Evolutionary conservation across 805 yeast species (phyloP), one percentile per base, ranked within the genome.

Genomic region (Schizosaccharomyces japonicus): DNA sequence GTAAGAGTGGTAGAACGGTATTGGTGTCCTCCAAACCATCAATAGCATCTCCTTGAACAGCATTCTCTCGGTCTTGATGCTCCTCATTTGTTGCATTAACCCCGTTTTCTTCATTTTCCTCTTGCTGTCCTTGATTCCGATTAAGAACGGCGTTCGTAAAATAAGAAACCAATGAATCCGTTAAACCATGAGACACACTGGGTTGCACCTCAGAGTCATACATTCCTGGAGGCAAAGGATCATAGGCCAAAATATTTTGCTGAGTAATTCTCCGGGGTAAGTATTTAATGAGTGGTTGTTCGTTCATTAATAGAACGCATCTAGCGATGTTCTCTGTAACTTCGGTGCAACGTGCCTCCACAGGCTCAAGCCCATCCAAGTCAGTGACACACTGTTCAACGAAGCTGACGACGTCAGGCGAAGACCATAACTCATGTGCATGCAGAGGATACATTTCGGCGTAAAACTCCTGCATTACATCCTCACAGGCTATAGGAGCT

Each of bases 251-350:
- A 39, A 26, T 21, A n/a, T 25, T 29, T 10, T 17, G 25, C 28
- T 31, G 47, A 5, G 46, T 11, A 26, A 44, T 29, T 3, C 26
- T 19, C 17, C 26, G 45, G 2, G 58, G 59, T 8, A 57, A 48
- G 19, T 49, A 32, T n/a, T 32, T 49, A 8, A 50, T 46, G 1
- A 50, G 54, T 7, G 55, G 50, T 28, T 50, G 53, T 19, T 54
- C 53, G 29, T 57, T 57, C 2, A 56, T 30, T 19, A 57, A 47
- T 17, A 56, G 39, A 5, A 55, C 56, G 47, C 51, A 58, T 8
- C 60, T 50, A 3, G 54, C 53, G n/a, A 55, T 19, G 29, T 53
- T 52, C 21, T 49, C 36, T 8, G 54, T 32, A 11, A 57, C 31
- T 36, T 40, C 44, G 42, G 50, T 19, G 36, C 39, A 34, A 36